Evolutionary conservation across 495 filamentous ascomycete genomes (phyloP).

Genomic region (Talaromyces wortmannii): DNA sequence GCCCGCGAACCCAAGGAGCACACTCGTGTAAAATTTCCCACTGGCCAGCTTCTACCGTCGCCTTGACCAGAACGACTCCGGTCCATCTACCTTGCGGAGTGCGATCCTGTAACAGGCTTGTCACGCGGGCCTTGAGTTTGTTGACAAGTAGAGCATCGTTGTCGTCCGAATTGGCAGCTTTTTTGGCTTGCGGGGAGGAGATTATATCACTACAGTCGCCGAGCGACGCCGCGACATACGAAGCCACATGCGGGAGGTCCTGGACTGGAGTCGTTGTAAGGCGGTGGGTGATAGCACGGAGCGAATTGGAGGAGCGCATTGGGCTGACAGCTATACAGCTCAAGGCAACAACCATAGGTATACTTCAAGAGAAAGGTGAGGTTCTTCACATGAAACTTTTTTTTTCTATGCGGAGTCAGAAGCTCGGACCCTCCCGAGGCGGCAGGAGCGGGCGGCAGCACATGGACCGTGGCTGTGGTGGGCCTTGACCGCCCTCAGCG

Average conservation of each 20-base stretch:
- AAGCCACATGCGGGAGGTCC: slow-evolving; percentile 56
- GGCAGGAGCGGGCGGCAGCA: background rate
- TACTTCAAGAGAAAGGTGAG: background rate
- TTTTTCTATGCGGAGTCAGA: background rate
- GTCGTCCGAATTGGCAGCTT: slow-evolving; percentile 52
- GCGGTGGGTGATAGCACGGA: slow-evolving; percentile 61
- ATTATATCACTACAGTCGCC: slow-evolving; percentile 53
- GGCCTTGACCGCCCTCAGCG: background rate
- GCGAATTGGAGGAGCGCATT: slow-evolving; percentile 13
- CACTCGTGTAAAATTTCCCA: slow-evolving; percentile 67
- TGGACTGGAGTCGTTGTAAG: slow-evolving; percentile 55
- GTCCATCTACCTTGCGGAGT: slow-evolving; percentile 66
- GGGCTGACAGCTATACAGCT: background rate
- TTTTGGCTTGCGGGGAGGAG: slow-evolving; percentile 33
- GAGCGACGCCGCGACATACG: slow-evolving; percentile 53
- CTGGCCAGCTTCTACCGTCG: slow-evolving; percentile 71
- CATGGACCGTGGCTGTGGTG: background rate
- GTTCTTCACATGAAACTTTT: background rate
- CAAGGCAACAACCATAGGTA: background rate
- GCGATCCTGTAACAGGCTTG: slow-evolving; percentile 66
- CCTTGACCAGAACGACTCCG: slow-evolving; percentile 70
- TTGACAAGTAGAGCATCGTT: slow-evolving; percentile 57
- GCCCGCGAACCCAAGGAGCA: slow-evolving; percentile 62
- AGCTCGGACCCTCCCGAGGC: background rate
- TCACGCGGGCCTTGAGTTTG: slow-evolving; percentile 71